These are phyloP conservation scores for Penicillium sp. DNA, from an alignment of 2,329 filamentous ascomycete species.

Conservation along the genomic window DNA sequence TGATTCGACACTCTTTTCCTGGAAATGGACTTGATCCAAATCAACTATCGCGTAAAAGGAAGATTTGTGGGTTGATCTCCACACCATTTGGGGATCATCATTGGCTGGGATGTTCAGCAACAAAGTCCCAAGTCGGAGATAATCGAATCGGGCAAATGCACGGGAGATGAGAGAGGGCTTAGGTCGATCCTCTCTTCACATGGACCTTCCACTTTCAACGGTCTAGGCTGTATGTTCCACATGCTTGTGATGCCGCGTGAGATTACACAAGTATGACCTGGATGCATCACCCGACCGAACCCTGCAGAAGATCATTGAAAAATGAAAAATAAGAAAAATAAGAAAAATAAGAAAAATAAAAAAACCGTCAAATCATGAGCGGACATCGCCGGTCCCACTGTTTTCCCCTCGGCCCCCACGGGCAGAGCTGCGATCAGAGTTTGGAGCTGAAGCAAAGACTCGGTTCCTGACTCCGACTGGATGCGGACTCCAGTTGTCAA, in stretches of 20 bases:
- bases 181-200: conserved; percentile 4
- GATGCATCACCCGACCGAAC: conserved; percentile 14
- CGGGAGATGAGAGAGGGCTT: conserved; percentile 8
- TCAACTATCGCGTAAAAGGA: too few species aligned
- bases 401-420: background rate
- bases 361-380: background rate
- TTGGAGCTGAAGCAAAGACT: background rate
- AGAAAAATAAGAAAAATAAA: background rate
- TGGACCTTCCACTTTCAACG: background rate
- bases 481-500: conserved; percentile 4
- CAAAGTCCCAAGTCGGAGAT: background rate
- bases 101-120: background rate
- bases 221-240: conserved; percentile 9
- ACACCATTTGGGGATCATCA: background rate
- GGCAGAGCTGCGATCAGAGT: background rate
- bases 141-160: conserved; percentile 27
- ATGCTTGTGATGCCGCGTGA: conserved; percentile 12
- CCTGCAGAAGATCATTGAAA: conserved; percentile 10
- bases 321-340: background rate
- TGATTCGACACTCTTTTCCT: too few species aligned
- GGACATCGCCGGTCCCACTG: conserved; percentile 8
- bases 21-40: too few species aligned
- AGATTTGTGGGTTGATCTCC: background rate
- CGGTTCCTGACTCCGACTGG: conserved; percentile 15
- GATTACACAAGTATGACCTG: conserved; percentile 13